Evolutionary conservation across 148 eudicot species (phyloP), one percentile per base, ranked within the genome.

Genomic region (Vaccinium myrtillus): DNA sequence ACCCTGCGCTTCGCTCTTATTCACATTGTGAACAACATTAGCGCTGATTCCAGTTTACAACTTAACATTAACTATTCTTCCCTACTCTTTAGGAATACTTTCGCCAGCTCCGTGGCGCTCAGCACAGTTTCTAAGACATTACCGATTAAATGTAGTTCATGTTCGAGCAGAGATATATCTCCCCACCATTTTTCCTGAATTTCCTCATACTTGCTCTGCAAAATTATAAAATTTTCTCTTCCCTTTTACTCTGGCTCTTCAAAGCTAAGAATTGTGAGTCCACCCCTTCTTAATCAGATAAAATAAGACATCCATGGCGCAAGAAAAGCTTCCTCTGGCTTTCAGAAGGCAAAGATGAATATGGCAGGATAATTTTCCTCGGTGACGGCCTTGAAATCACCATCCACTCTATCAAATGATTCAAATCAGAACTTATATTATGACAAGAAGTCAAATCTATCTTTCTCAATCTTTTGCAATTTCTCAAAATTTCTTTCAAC

Each of bases 251-350:
- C 12, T 1, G 1, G 61, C 61, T 18, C 61, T 4, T 56, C 61
- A 16, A 56, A 56, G 1, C 16, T 56, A 16, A 56, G 5, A 56
- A 56, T 56, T 56, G 0, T 4, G n/a, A 7, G 21, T 56, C 61
- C 5, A 18, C 21, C 2, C 61, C 61, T 56, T 5, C 21, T 56
- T 6, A 5, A 16, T 16, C 7, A 0, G 55, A 0, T 14, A 51
- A 10, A 53, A 93, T 89, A 43, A 74, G 80, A 58, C 96, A 93
- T 54, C 96, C 96, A 87, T 93, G 96, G 70, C 82, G 85, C 90
- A 90, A 82, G 79, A 86, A 87, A 84, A 90, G 82, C 53, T 49
- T 70, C 81, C 81, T 84, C 90, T 88, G 88, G 67, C n/a, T 53
- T 39, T 39, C 43, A 39, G 43, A 39, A 39, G 43, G 43, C 4